Base-by-base conservation (phyloP, 345 rosid genomes). In the Trapa bicornis region DNA sequence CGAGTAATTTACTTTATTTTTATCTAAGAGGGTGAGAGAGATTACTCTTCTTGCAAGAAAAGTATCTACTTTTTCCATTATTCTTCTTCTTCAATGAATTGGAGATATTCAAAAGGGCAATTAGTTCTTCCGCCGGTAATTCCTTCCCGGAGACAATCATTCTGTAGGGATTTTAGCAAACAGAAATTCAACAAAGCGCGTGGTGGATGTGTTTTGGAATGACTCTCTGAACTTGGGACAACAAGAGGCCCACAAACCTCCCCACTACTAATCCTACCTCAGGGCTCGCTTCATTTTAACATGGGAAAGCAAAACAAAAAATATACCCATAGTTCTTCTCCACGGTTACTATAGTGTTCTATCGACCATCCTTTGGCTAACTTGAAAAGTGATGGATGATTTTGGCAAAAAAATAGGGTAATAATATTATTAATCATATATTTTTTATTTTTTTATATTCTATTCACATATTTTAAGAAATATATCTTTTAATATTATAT, bases 11-110 rank as follows among this genome's bases (percentile, higher is more conserved):
- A 32, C 2, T 8, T 0, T 29, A 3, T 29, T 5, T 9, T 32
- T 5, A 10, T 1, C 9, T 9, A 0, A 58, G 9, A 29, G 8
- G 12, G 9, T 4, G 7, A 17, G 22, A 33, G 37, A 16, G 63
- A 58, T 58, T 58, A 33, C 63, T 58, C 63, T 58, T 58, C 37
- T 33, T 58, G 63, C 63, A 58, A 58, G 63, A 11, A 58, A 58
- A 58, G 63, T 58, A 58, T 58, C 63, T 8, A 0, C 63, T 32
- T 32, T 58, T 58, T 22, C 29, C 29, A 22, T 3, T 6, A 32
- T 58, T 9, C 12, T 41, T 3, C 7, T 41, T 8, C 43, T 8
- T 41, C 63, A 58, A 32, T 37, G 12, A 32, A 58, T 32, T 58
- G 63, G 63, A 11, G 63, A 58, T 58, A 58, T 58, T 58, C 63